These are phyloP conservation scores for Ascochyta fabae DNA, from an alignment of 2,329 filamentous ascomycete species.

Conservation along the genomic window DNA sequence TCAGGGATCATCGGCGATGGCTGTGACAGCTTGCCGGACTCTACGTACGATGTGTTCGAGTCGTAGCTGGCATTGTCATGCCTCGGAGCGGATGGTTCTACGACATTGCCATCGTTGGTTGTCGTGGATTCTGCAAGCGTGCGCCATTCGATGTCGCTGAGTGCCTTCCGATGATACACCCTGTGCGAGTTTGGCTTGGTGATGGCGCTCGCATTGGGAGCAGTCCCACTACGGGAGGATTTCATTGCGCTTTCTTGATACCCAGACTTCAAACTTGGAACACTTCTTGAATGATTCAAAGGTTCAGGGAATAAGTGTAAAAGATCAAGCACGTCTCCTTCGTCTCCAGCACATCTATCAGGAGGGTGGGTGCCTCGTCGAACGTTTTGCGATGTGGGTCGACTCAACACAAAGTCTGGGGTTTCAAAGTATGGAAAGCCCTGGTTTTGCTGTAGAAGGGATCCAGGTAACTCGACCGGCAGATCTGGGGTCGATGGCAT, in stretches of 20 bases:
- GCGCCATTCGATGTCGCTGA: slow-evolving; percentile 30
- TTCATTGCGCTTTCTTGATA: slow-evolving; percentile 32
- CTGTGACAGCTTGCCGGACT: slow-evolving; percentile 27
- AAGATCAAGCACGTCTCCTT: slow-evolving; percentile 11
- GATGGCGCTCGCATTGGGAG: slow-evolving; percentile 24
- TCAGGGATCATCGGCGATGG: slow-evolving; percentile 34
- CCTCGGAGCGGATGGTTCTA: slow-evolving; percentile 20
- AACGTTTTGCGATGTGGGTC: slow-evolving; percentile 18
- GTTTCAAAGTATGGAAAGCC: slow-evolving; percentile 35
- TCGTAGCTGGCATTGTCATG: slow-evolving; percentile 30
- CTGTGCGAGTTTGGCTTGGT: slow-evolving; percentile 30
- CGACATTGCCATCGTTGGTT: slow-evolving; percentile 27
- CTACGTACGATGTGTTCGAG: slow-evolving; percentile 26
- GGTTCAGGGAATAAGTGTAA: slow-evolving; percentile 21
- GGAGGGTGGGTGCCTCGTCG: slow-evolving; percentile 19
- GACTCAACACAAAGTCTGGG: slow-evolving; percentile 16
- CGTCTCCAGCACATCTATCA: slow-evolving; percentile 11
- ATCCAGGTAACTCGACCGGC: slow-evolving; percentile 39
- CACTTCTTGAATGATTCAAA: slow-evolving; percentile 25
- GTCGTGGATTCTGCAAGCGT: slow-evolving; percentile 20
- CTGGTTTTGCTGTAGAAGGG: slow-evolving; percentile 43
- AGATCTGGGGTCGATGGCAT: slow-evolving; percentile 49
- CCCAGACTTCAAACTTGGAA: slow-evolving; percentile 17
- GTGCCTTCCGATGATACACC: slow-evolving; percentile 23
- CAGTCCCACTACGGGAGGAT: slow-evolving; percentile 33